phyloP scores from a whole-genome alignment of 257 asterid species.

The Craterostigma plantagineum region DNA sequence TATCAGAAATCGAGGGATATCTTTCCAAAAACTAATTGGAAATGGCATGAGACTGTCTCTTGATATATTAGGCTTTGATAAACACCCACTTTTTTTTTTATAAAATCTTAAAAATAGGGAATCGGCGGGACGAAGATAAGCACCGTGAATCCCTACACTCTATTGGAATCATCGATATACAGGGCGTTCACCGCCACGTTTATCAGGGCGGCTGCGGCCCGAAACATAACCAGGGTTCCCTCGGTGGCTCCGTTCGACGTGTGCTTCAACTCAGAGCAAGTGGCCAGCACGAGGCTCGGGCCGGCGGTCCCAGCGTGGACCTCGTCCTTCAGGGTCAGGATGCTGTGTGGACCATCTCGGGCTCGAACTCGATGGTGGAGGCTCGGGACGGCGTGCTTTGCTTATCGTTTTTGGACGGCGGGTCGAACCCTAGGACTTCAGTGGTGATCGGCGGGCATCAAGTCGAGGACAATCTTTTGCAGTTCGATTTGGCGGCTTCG shows the following conservation, averaged over 20 bases:
- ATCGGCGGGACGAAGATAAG: constrained; percentile 55
- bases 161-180: constrained; percentile 36
- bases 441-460: constrained; percentile 46
- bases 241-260: constrained; percentile 36
- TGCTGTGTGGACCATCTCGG: constrained; percentile 36
- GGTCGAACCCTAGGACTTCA: constrained; percentile 29
- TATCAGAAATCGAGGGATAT: too few relatives aligned
- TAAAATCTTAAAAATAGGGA: too few relatives aligned
- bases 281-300: constrained; percentile 30
- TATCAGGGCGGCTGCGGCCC: constrained; percentile 17
- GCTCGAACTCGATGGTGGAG: constrained; percentile 43
- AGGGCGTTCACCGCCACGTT: constrained; percentile 16
- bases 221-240: constrained; percentile 24
- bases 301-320: constrained; percentile 30
- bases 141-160: constrained; percentile 38
- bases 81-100: too few relatives aligned
- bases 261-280: constrained; percentile 24
- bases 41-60: too few relatives aligned
- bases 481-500: constrained; percentile 46
- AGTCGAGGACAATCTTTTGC: constrained; percentile 30
- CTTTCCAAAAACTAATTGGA: too few relatives aligned
- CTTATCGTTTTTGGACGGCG: constrained; percentile 37
- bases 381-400: constrained; percentile 27
- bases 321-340: constrained; percentile 32
- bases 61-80: too few relatives aligned